phyloP scores from a whole-genome alignment of 2,329 filamentous ascomycete genomes.

The Fonsecaea pedrosoi region DNA sequence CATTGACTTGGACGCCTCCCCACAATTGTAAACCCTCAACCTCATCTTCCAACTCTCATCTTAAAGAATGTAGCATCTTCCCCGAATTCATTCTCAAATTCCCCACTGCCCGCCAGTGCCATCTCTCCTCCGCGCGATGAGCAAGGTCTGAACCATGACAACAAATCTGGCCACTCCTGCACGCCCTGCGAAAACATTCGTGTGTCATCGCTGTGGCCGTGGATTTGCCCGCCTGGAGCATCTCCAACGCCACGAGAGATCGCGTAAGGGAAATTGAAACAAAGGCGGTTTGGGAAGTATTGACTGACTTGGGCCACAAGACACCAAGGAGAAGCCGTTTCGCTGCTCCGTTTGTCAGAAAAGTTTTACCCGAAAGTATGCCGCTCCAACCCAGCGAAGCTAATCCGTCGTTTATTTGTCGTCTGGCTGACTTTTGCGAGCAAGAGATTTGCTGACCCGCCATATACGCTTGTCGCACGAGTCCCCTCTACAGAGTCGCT shows the following conservation, averaged over 20 bases:
- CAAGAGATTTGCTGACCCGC: conserved; percentile 9
- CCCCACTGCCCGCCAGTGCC: conserved; percentile 8
- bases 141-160: background rate
- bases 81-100: conserved; percentile 3
- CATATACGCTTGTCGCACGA: conserved; percentile 45
- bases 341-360: conserved; percentile 48
- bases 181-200: conserved; percentile 51
- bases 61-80: conserved; percentile 8
- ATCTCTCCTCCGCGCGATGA: background rate
- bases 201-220: conserved; percentile 28
- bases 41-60: conserved; percentile 5
- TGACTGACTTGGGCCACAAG: conserved; percentile 5
- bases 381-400: background rate
- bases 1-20: background rate
- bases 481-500: conserved; percentile 48
- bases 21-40: background rate
- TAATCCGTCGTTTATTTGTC: background rate
- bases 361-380: conserved; percentile 50
- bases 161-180: conserved; percentile 27
- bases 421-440: conserved; percentile 5
- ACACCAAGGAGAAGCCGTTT: conserved; percentile 51
- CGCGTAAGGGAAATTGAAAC: conserved; percentile 31
- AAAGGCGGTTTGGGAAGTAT: background rate
- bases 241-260: conserved; percentile 49
- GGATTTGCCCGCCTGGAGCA: conserved; percentile 47